Evolutionary conservation across 306 rosid species (phyloP).

Genomic region (Vigna angularis): DNA sequence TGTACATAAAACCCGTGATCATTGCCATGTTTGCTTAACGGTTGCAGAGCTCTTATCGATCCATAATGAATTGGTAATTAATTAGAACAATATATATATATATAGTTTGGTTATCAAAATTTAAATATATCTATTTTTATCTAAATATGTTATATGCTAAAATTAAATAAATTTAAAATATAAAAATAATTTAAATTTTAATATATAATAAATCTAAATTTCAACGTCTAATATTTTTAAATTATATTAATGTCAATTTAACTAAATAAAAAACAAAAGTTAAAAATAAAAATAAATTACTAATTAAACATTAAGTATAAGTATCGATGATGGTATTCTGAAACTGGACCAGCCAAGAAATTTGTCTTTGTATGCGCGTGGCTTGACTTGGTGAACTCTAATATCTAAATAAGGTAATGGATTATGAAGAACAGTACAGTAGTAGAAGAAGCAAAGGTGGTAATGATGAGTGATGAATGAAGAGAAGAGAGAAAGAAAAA

Average conservation of each 20-base stretch:
- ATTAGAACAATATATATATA: not conserved
- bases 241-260: too few relatives aligned
- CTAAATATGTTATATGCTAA: too few relatives aligned
- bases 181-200: too few relatives aligned
- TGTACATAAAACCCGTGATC: not conserved
- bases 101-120: too few relatives aligned
- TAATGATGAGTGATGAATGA: constrained; percentile 28
- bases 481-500: not conserved
- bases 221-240: too few relatives aligned
- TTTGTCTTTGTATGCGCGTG: not conserved
- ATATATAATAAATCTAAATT: too few relatives aligned
- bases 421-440: not conserved
- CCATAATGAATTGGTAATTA: not conserved
- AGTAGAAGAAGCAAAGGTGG: constrained; percentile 20
- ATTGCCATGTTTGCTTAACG: not conserved
- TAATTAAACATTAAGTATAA: too few relatives aligned
- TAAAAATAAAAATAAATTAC: too few relatives aligned
- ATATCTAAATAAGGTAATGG: not conserved
- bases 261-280: too few relatives aligned
- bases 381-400: not conserved
- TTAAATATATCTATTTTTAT: too few relatives aligned
- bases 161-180: too few relatives aligned
- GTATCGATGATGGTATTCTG: not conserved
- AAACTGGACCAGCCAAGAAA: not conserved
- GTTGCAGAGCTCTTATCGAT: not conserved